phyloP scores from a whole-genome alignment of 176 grass and related monocot species.

The Rhipidocladum racemiflorum region DNA sequence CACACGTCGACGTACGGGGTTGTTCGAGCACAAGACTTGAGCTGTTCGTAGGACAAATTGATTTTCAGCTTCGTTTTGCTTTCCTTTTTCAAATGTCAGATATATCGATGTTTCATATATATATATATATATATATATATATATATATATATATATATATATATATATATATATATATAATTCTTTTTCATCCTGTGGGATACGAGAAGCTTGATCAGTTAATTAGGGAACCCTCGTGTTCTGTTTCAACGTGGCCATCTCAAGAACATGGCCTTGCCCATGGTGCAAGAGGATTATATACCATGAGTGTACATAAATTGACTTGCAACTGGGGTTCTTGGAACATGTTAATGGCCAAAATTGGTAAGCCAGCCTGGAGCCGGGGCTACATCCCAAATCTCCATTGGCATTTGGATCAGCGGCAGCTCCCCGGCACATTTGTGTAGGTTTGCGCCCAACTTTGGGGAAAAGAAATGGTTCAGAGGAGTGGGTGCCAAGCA shows the following conservation, averaged over 20 bases:
- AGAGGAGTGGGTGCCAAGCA: conserved; percentile 69
- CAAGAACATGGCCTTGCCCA: conserved; percentile 8
- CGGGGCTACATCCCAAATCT: conserved; percentile 30
- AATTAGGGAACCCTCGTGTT: background rate
- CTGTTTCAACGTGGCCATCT: conserved; percentile 15
- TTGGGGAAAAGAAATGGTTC: conserved; percentile 9
- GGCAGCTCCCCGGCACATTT: conserved; percentile 48
- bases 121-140: conserved; percentile 38
- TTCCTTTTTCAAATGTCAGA: conserved; percentile 11
- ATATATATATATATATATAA: conserved; percentile 34
- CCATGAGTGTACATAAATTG: conserved; percentile 35
- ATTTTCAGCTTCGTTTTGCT: conserved; percentile 6
- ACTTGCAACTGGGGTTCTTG: conserved; percentile 41
- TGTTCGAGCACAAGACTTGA: conserved; percentile 19
- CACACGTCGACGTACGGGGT: background rate
- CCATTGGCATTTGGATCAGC: conserved; percentile 39
- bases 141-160: conserved; percentile 41
- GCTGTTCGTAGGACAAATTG: conserved; percentile 14
- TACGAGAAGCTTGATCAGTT: background rate
- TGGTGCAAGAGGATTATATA: conserved; percentile 25
- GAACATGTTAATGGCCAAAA: conserved; percentile 43
- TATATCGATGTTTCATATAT: conserved; percentile 25
- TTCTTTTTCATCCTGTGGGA: background rate
- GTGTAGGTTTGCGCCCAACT: conserved; percentile 46
- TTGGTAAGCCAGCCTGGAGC: conserved; percentile 40